These are phyloP conservation scores for Aspergillus novoparasiticus DNA, from an alignment of 2,329 filamentous ascomycete genomes.

Conservation along the genomic window DNA sequence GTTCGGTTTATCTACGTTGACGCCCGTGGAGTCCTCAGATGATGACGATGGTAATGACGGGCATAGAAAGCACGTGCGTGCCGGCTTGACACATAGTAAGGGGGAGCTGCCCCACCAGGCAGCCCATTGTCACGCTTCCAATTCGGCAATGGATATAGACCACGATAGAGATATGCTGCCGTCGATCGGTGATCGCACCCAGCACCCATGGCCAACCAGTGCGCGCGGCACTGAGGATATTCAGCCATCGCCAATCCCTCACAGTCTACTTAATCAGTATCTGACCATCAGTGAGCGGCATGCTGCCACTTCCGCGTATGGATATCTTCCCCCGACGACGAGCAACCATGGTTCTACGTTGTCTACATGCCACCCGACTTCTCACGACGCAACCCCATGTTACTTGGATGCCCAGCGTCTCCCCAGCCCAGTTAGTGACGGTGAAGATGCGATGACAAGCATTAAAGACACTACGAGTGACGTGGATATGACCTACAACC, in stretches of 20 bases:
- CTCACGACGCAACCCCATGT: slow-evolving; percentile 10
- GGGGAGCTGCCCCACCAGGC: slow-evolving; percentile 10
- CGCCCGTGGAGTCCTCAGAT: slow-evolving; percentile 40
- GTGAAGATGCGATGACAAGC: slow-evolving; percentile 25
- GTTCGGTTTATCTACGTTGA: slow-evolving; percentile 31
- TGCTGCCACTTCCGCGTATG: slow-evolving; percentile 32
- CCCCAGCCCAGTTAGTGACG: slow-evolving; percentile 45
- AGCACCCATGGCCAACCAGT: slow-evolving; percentile 23
- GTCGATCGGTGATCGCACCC: slow-evolving; percentile 12
- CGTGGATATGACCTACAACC: slow-evolving; percentile 21
- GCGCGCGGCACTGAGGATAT: slow-evolving; percentile 20
- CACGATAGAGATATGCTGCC: slow-evolving; percentile 24
- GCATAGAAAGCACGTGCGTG: slow-evolving; percentile 6
- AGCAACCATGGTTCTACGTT: neutral
- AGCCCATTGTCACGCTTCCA: slow-evolving; percentile 9
- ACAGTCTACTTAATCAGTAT: slow-evolving; percentile 31
- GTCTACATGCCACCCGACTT: slow-evolving; percentile 4
- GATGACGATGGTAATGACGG: slow-evolving; percentile 39
- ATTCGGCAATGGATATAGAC: slow-evolving; percentile 35
- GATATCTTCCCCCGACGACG: slow-evolving; percentile 27
- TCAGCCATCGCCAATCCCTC: slow-evolving; percentile 34
- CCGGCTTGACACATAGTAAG: neutral
- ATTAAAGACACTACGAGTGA: slow-evolving; percentile 16
- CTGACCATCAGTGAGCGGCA: slow-evolving; percentile 35
- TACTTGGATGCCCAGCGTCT: slow-evolving; percentile 30